Conservation (phyloP, 169 alveolate genomes). For the Plasmodium fragile region DNA sequence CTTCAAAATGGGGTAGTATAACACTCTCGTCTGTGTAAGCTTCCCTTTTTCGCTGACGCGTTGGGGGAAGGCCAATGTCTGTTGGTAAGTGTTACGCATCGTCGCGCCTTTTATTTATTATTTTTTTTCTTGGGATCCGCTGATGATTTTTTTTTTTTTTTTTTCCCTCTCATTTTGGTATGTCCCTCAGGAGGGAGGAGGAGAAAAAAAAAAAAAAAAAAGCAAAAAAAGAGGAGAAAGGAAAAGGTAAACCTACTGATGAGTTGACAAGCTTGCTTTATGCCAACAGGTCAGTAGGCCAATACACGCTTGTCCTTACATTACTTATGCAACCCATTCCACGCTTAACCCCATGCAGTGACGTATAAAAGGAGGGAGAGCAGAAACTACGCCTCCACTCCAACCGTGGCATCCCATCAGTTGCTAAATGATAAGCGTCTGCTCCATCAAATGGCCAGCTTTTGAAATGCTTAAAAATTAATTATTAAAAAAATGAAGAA, state of each 20-base stretch:
- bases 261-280: background rate
- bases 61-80: background rate
- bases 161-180: background rate
- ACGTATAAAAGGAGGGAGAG: background rate
- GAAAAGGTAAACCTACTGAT: background rate
- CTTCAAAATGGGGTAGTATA: background rate
- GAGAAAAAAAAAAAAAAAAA: background rate
- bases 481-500: background rate
- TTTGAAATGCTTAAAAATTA: background rate
- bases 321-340: background rate
- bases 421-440: background rate
- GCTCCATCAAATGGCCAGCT: background rate
- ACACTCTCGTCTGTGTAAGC: background rate
- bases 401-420: background rate
- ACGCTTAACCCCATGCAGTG: background rate
- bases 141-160: background rate
- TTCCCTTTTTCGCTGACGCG: background rate
- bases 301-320: background rate
- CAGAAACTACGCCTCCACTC: background rate
- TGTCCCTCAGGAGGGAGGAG: background rate
- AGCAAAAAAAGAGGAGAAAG: background rate
- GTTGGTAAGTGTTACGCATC: background rate
- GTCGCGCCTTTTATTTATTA: background rate
- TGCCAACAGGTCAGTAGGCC: background rate
- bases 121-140: background rate